Evolutionary conservation across 1,139 yeast species (phyloP), one percentile per base, ranked within the genome.

Genomic region (Pichia sp.): DNA sequence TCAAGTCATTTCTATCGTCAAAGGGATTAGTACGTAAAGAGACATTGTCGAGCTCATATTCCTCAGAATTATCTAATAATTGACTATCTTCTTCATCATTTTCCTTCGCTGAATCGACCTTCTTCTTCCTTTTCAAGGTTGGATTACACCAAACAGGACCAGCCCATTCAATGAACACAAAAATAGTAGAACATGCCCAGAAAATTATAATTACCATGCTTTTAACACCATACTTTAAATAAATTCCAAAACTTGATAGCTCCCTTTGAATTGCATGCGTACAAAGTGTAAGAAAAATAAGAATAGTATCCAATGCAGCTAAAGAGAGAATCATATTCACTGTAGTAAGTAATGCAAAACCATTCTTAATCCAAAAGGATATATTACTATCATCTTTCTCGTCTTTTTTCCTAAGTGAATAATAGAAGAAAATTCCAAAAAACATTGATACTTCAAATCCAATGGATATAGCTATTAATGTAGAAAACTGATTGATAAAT

Each of bases 201-300:
- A 39, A 19, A 5, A 39, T 23, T 9, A 34, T 21, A 10, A 44
- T 10, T 5, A 31, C 18, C 6, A 42, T 24, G 30, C 31, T 60
- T 0, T 53, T 45, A 0, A 37, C 32, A 0, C 81, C 79, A 26
- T 64, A 42, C 38, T 61, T 62, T 40, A 72, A 52, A 4, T 57
- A 43, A 5, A 77, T 61, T 0, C 81, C 81, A 53, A 64, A 77
- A 12, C 56, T 57, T 0, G 68, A 67, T 34, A 77, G 56, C 25
- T 63, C 67, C 0, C 26, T 17, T 2, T 39, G 24, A 2, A 76
- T 61, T 23, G 64, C 68, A 0, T 19, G 15, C 42, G 55, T 55
- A 19, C 69, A 55, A 1, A 46, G 42, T 15, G 64, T 54, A 12
- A 43, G 20, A 9, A 41, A 20, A 2, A 62, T 35, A 1, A 62